These are phyloP conservation scores for Pichiaceae sp. DNA, from an alignment of 1,139 yeast genomes.

Conservation along the genomic window DNA sequence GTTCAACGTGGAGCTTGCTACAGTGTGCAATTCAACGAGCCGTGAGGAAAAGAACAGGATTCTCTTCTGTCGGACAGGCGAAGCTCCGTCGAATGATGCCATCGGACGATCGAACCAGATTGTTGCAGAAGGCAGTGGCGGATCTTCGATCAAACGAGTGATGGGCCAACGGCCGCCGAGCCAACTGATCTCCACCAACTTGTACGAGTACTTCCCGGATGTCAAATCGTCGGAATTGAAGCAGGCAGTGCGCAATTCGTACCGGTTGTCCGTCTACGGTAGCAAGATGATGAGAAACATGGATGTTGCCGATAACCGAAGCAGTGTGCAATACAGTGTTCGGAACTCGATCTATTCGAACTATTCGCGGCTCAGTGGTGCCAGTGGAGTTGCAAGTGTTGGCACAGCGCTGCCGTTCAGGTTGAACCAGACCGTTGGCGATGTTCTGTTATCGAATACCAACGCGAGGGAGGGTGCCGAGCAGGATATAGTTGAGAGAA, in stretches of 20 bases:
- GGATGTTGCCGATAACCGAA: background rate
- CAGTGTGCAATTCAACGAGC: slow-evolving; percentile 64
- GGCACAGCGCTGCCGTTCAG: slow-evolving; percentile 19
- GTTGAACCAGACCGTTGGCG: slow-evolving; percentile 46
- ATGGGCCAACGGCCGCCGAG: slow-evolving; percentile 79
- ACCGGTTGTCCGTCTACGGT: slow-evolving; percentile 29
- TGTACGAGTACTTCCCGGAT: slow-evolving; percentile 88
- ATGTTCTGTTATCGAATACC: slow-evolving; percentile 51
- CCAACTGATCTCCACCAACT: slow-evolving; percentile 80
- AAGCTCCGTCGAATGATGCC: slow-evolving; percentile 59
- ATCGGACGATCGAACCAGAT: slow-evolving; percentile 51
- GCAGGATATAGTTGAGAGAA: too few species aligned
- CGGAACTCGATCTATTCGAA: slow-evolving; percentile 19
- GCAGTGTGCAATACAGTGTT: slow-evolving; percentile 1
- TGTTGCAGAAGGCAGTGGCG: slow-evolving; percentile 1
- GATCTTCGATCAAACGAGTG: background rate
- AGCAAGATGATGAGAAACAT: slow-evolving; percentile 14
- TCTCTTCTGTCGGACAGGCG: slow-evolving; percentile 57
- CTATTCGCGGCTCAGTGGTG: slow-evolving; percentile 5
- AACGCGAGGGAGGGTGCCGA: slow-evolving; percentile 37
- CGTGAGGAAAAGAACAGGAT: slow-evolving; percentile 66
- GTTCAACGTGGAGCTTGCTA: slow-evolving; percentile 73
- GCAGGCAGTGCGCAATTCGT: slow-evolving; percentile 77
- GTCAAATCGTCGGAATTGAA: slow-evolving; percentile 67
- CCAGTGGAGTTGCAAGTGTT: slow-evolving; percentile 5